Evolutionary conservation across 78 protist species (phyloP).

Genomic region (Planoprotostelium fungivorum): DNA sequence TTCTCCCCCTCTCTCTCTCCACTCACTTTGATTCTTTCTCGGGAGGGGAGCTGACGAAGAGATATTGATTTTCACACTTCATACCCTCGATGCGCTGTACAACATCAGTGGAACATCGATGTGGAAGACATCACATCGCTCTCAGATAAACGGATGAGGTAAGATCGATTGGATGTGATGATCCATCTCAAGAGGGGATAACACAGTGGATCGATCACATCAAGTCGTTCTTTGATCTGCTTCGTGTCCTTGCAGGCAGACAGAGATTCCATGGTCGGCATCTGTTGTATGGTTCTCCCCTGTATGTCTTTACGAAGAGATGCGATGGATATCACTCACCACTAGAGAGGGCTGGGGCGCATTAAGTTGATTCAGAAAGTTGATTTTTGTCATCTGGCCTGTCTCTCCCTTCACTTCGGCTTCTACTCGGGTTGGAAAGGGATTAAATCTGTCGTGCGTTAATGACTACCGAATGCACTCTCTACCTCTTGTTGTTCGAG

Average conservation of each 20-base stretch:
- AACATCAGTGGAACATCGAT: neutral
- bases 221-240: neutral
- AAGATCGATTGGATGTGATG: neutral
- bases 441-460: neutral
- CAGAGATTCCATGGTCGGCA: too few species aligned
- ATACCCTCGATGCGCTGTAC: neutral
- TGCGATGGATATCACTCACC: neutral
- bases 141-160: neutral
- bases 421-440: neutral
- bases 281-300: too few species aligned
- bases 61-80: neutral
- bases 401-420: neutral
- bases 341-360: neutral
- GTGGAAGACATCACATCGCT: neutral
- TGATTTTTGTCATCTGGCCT: neutral
- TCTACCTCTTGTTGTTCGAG: neutral
- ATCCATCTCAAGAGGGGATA: conserved; percentile 3
- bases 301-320: too few species aligned
- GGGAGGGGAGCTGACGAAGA: neutral
- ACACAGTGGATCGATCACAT: neutral
- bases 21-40: neutral
- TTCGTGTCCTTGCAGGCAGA: neutral
- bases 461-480: too few species aligned
- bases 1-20: neutral
- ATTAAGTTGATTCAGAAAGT: neutral